These are phyloP conservation scores for Globisporangium camurandrum DNA, from an alignment of 352 stramenopile species.

Conservation along the genomic window DNA sequence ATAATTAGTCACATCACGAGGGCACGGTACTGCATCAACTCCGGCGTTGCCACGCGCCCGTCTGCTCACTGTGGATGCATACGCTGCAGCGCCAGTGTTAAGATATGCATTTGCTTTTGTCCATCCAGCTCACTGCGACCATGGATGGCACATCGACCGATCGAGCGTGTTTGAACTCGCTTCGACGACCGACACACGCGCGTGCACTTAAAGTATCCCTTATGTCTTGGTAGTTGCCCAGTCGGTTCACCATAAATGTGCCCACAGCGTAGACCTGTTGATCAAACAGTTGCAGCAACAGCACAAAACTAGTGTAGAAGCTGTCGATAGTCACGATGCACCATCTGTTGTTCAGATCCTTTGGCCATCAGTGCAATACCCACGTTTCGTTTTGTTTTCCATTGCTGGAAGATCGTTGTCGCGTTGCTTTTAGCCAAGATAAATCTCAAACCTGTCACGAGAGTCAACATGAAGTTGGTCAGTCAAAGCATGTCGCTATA, in stretches of 20 bases:
- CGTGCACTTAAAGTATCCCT: not conserved
- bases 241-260: constrained; percentile 2
- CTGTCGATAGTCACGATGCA: not conserved
- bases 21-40: not conserved
- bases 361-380: not conserved
- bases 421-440: not conserved
- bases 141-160: not conserved
- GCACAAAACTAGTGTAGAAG: not conserved
- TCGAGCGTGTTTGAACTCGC: not conserved
- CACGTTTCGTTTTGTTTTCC: not conserved
- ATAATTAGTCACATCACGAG: constrained; percentile 5
- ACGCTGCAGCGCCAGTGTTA: not conserved
- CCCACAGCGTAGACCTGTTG: constrained; percentile 1
- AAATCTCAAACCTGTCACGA: constrained; percentile 2
- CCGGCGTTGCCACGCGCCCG: not conserved
- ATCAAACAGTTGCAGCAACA: not conserved
- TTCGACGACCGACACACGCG: not conserved
- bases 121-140: not conserved
- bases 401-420: no score
- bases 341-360: not conserved
- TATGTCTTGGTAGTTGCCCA: not conserved
- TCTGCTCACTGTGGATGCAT: not conserved
- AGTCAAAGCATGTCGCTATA: not conserved
- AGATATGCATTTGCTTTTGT: constrained; percentile 1
- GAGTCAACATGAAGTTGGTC: not conserved